phyloP scores from a whole-genome alignment of 495 filamentous ascomycete species.

The Aspergillus sclerotioniger region DNA sequence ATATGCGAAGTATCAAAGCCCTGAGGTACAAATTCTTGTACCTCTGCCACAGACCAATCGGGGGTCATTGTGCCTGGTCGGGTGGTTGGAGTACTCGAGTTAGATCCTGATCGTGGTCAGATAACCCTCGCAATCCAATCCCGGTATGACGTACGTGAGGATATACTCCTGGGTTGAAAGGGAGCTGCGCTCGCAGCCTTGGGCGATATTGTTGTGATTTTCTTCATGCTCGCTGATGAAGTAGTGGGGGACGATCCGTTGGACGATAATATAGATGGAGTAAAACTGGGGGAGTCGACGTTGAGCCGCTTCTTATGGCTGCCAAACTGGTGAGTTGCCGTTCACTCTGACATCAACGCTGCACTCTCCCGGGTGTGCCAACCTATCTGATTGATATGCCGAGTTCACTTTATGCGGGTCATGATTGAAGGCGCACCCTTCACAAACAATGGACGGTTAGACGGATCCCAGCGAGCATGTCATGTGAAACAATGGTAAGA shows the following conservation, averaged over 20 bases:
- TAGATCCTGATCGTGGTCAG: constrained; percentile 42
- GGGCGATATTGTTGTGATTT: constrained; percentile 71
- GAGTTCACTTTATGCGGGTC: constrained; percentile 62
- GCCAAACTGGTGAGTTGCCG: constrained; percentile 20
- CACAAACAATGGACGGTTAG: constrained; percentile 25
- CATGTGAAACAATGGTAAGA: constrained; percentile 4
- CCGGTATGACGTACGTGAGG: constrained; percentile 37
- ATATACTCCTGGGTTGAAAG: constrained; percentile 69
- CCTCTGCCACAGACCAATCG: constrained; percentile 60
- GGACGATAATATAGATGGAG: constrained; percentile 61
- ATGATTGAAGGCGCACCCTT: constrained; percentile 88
- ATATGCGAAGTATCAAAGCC: constrained; percentile 63
- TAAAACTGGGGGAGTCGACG: constrained; percentile 95
- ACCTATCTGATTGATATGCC: constrained; percentile 59
- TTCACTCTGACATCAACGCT: neutral
- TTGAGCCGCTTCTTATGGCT: constrained; percentile 79
- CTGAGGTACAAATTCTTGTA: constrained; percentile 78
- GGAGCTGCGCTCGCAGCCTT: constrained; percentile 87
- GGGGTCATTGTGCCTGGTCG: constrained; percentile 48
- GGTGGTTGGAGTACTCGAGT: constrained; percentile 47
- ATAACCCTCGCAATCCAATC: neutral
- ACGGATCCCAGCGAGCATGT: constrained; percentile 13
- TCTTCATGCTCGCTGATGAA: constrained; percentile 47
- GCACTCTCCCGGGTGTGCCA: constrained; percentile 13
- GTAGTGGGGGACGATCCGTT: constrained; percentile 40